Percentiles rank a stretch among this genome's conserved stretches.
Evolutionary conservation across 176 grass and related monocot genomes (phyloP).

Genomic region (Triticum timopheevii): DNA sequence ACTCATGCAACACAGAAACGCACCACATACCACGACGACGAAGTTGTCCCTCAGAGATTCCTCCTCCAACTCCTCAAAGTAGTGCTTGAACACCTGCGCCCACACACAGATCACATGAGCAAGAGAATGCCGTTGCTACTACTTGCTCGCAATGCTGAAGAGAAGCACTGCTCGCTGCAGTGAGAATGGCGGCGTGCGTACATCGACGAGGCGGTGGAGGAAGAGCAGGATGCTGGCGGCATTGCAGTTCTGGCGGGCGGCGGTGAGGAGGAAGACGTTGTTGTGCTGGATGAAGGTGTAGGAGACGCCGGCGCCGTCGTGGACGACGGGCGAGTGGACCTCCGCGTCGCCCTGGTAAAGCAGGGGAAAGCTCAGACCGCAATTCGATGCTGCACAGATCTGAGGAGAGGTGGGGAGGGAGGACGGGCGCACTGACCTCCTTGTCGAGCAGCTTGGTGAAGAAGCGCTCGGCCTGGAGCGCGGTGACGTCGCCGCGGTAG

Average conservation of each 20-base stretch:
- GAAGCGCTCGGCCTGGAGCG: slow-evolving; percentile 97
- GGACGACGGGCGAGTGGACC: slow-evolving; percentile 59
- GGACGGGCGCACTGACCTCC: slow-evolving; percentile 44
- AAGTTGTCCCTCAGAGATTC: slow-evolving; percentile 85
- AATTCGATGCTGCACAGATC: neutral
- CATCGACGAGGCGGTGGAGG: slow-evolving; percentile 65
- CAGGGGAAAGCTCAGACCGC: neutral
- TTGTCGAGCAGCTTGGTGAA: slow-evolving; percentile 97
- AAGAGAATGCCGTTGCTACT: neutral
- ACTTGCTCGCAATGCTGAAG: neutral
- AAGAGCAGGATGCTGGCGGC: slow-evolving; percentile 70
- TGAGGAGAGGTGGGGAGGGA: neutral
- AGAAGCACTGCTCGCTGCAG: neutral
- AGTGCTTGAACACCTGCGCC: slow-evolving; percentile 71
- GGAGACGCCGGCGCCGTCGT: slow-evolving; percentile 57
- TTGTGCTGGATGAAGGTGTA: slow-evolving; percentile 91
- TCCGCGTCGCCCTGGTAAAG: slow-evolving; percentile 51
- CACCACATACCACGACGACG: slow-evolving; percentile 64
- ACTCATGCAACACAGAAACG: neutral
- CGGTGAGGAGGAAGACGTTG: slow-evolving; percentile 69
- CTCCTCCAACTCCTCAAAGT: slow-evolving; percentile 80
- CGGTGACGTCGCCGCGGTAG: slow-evolving; percentile 94
- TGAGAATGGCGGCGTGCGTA: neutral
- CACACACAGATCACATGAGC: neutral
- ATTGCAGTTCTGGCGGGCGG: slow-evolving; percentile 70